Evolutionary conservation across 2,329 filamentous ascomycete genomes (phyloP).

Genomic region (Pseudopyrenochaeta lycopersici): DNA sequence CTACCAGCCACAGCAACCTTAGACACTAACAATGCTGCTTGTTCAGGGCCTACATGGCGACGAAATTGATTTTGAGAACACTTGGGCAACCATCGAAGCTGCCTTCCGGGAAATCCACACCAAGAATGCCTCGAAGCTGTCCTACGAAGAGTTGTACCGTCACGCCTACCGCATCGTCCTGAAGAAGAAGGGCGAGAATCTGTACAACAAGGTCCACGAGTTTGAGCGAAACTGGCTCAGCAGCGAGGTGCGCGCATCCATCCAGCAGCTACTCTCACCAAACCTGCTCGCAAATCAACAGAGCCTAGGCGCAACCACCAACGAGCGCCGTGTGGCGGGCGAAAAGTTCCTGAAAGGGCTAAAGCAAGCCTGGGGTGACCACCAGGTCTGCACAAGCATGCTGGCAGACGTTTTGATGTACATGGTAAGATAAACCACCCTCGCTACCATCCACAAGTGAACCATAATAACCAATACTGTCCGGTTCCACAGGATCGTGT

Average conservation of each 20-base stretch:
- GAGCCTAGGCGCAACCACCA: slow-evolving; percentile 62
- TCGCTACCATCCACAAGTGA: neutral
- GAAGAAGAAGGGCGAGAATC: slow-evolving; percentile 80
- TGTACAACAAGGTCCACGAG: slow-evolving; percentile 81
- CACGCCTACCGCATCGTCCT: slow-evolving; percentile 93
- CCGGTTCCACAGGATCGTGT: slow-evolving; percentile 74
- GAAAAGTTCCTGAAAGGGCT: slow-evolving; percentile 83
- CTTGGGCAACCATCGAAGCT: slow-evolving; percentile 79
- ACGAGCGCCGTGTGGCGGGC: slow-evolving; percentile 80
- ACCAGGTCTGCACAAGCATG: slow-evolving; percentile 95
- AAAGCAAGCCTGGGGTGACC: slow-evolving; percentile 83
- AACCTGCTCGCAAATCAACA: slow-evolving; percentile 68
- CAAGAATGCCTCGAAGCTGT: slow-evolving; percentile 87
- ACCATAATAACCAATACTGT: slow-evolving; percentile 26
- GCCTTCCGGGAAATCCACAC: slow-evolving; percentile 89
- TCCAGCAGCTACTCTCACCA: slow-evolving; percentile 75
- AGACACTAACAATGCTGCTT: slow-evolving; percentile 19
- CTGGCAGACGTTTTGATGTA: slow-evolving; percentile 97
- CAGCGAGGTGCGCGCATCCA: slow-evolving; percentile 73
- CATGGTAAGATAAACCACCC: slow-evolving; percentile 64
- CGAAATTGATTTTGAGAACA: slow-evolving; percentile 81
- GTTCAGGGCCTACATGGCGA: slow-evolving; percentile 67
- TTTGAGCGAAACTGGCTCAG: slow-evolving; percentile 87
- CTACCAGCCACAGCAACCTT: neutral
- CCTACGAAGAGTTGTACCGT: slow-evolving; percentile 95